Base-by-base conservation (phyloP, 768 basidiomycete species). In the Suillus americanus region DNA sequence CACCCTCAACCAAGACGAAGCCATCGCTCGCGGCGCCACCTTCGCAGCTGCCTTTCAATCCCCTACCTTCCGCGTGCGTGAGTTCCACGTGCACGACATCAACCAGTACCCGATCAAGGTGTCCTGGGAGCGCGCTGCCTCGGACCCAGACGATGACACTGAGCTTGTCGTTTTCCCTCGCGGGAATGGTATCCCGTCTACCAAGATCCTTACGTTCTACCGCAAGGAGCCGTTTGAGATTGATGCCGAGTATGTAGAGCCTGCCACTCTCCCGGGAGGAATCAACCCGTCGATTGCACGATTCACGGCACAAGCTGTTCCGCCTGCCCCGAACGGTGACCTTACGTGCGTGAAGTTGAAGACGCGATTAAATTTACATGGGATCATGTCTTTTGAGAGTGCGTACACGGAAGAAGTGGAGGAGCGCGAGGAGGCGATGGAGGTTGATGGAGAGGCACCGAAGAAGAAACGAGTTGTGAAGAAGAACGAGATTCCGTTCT, bases 1-100 rank as follows among this genome's bases (percentile, higher is more conserved):
- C 69, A 99, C 97, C 38, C 89, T 97, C 74, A 99, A 99, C 84
- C 94, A 96, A 80, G 97, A 99, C 70, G 97, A 99, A 81, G 96
- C 97, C 65, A 85, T 95, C 70, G 95, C 94, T 10, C 93, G 97
- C 53, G 97, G 97, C 48, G 92, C 95, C 60, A 98, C 97, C 62
- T 97, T 99, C 77, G 89, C 95, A 43, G 98, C 97, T 74, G 97
- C 97, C 35, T 94, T 94, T 83, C 90, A 97, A 68, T 97, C 95
- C 38, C 97, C 97, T 70, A 89, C 95, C 61, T 99, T 99, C 92
- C 92, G 94, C 68, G 97, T 99, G 40, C 91, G 95, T 68, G 96
- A 99, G 67, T 99, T 99, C 84, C 82, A 87, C 72, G 81, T 95
- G 65, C 86, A 88, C 75, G 97, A 99, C 77, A 88, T 93, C 79